Base-by-base conservation (phyloP, 495 filamentous ascomycete species). In the Cercophora scortea region DNA sequence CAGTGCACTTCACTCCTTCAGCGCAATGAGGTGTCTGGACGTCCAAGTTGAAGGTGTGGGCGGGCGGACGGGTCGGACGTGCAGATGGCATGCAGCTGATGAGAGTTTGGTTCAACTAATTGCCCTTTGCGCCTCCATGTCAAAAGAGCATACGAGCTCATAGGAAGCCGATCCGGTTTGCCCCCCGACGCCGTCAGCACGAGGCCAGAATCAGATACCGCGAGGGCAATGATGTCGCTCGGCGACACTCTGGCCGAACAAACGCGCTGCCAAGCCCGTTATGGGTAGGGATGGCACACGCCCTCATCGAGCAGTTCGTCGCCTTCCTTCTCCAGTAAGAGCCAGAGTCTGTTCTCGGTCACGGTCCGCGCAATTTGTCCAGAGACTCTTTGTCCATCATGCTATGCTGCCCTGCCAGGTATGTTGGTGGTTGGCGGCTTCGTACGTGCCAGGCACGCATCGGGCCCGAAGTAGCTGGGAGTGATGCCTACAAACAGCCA, bases 211-310 rank as follows among this genome's bases (percentile, higher is more conserved):
- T 9, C 8, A 9, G 12, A 45, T 8, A 17, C 43, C 25, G 43
- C 17, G 17, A 38, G 36, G 36, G 59, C 43, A 57, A 59, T 61
- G 56, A 60, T 59, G 50, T 47, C 48, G 41, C 45, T 66, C 65
- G 61, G 65, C 59, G 59, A 53, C 53, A 66, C 61, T 56, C 49
- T 61, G 57, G 56, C 59, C 56, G 61, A 56, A 45, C 48, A 43
- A 58, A 50, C 19, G 17, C 47, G 46, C 46, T 40, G 61, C 57
- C 57, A 63, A 63, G 60, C 10, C 56, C 40, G 36, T 43, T 63
- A 63, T 59, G 42, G 56, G 55, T 55, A 61, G 61, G 65, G 63
- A 55, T 68, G 59, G 57, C 63, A 61, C 60, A 41, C 50, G 52
- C 58, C 59, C 52, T 51, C 43, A 19, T 32, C 55, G 47, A 56